These are phyloP conservation scores for Phalaenopsis aphrodite DNA, from an alignment of 106 monocot species.

Conservation along the genomic window DNA sequence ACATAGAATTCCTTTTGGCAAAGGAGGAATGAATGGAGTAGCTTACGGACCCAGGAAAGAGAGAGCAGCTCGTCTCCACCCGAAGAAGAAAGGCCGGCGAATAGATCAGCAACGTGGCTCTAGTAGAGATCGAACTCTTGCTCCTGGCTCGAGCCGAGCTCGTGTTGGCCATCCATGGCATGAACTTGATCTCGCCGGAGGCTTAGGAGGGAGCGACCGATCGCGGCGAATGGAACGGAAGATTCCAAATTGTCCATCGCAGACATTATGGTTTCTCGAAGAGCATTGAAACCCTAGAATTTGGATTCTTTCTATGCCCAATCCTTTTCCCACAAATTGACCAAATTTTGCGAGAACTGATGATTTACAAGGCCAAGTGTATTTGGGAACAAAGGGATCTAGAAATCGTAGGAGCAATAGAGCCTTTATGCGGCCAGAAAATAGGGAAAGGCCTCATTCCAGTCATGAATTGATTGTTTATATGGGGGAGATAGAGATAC, in stretches of 20 bases:
- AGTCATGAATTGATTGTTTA: too few species aligned
- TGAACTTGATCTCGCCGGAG: too few species aligned
- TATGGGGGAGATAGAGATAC: too few species aligned
- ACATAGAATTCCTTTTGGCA: conserved; percentile 54
- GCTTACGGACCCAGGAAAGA: conserved; percentile 50
- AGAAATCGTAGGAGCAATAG: too few species aligned
- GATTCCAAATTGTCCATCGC: conserved; percentile 49
- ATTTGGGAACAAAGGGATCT: too few species aligned
- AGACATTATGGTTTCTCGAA: conserved; percentile 27
- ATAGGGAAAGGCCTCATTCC: too few species aligned
- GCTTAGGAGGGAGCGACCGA: conserved; percentile 31
- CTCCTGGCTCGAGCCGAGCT: background rate
- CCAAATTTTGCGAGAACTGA: too few species aligned
- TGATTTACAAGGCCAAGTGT: too few species aligned
- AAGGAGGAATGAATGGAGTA: conserved; percentile 54
- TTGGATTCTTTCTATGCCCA: too few species aligned
- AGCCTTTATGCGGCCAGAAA: too few species aligned
- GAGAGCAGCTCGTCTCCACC: conserved; percentile 48
- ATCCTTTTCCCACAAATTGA: too few species aligned
- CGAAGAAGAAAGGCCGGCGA: conserved; percentile 17
- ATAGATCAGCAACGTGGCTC: conserved; percentile 30
- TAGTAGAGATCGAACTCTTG: conserved; percentile 55
- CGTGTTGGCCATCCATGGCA: background rate
- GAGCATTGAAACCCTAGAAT: too few species aligned
- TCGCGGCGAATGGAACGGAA: conserved; percentile 40